phyloP scores from a whole-genome alignment of 75 land plant species.

The Pinus taeda region DNA sequence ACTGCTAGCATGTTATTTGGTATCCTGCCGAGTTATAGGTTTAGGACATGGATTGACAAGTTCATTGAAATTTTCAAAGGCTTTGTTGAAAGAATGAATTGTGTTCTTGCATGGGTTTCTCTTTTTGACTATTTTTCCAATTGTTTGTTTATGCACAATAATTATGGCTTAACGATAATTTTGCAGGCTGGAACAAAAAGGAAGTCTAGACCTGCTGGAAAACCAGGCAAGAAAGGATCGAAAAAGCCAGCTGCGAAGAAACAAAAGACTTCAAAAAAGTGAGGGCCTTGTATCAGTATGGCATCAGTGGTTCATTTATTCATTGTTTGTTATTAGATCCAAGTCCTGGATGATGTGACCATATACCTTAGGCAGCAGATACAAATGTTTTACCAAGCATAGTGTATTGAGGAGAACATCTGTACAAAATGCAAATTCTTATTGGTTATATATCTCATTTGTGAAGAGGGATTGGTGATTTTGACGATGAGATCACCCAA shows the following conservation, averaged over 20 bases:
- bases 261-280: constrained; percentile 1
- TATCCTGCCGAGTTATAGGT: background rate
- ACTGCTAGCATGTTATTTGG: background rate
- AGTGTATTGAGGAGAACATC: background rate
- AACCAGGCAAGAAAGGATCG: constrained; percentile 1
- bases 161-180: background rate
- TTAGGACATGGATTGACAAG: background rate
- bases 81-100: no score
- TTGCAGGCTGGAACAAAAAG: constrained; percentile 2
- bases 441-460: no score
- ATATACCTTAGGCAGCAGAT: background rate
- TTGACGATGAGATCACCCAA: no score
- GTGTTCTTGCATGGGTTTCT: background rate
- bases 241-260: constrained; percentile 7
- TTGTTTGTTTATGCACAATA: background rate
- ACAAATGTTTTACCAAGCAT: background rate
- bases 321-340: background rate
- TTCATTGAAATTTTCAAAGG: no score
- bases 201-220: constrained; percentile 3
- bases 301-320: background rate
- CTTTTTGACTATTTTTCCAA: background rate
- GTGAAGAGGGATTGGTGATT: no score
- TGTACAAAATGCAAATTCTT: background rate
- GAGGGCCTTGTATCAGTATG: background rate
- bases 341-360: background rate